Percentiles rank a stretch among this genome's conserved stretches.
phyloP scores from a whole-genome alignment of 768 basidiomycete genomes.

The Mrakia blollopis region DNA sequence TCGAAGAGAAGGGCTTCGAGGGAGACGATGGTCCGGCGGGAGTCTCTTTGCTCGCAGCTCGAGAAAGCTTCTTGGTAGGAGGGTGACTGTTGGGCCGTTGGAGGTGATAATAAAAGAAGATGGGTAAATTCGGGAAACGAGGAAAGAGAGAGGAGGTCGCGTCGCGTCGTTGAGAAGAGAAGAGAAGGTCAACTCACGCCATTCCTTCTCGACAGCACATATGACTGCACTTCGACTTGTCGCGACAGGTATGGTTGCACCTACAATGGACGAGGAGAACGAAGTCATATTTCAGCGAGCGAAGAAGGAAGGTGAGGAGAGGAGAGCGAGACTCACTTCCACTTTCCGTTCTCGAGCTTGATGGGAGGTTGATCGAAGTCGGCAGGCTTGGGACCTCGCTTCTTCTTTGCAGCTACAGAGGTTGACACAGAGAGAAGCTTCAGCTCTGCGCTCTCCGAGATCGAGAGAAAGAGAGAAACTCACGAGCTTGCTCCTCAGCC shows the following conservation, averaged over 20 bases:
- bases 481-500: not conserved
- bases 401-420: not conserved
- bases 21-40: not conserved
- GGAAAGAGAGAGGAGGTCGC: not conserved
- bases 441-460: not conserved
- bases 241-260: slow-evolving; percentile 18
- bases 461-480: not conserved
- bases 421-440: not conserved
- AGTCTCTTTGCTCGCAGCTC: not conserved
- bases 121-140: not conserved
- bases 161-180: not conserved
- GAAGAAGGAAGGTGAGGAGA: too few species aligned
- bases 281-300: too few species aligned
- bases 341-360: slow-evolving; percentile 11
- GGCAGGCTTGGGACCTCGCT: not conserved
- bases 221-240: slow-evolving; percentile 20
- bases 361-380: not conserved
- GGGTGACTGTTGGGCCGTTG: not conserved
- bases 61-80: not conserved
- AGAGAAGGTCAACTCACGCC: not conserved
- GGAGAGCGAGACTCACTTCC: slow-evolving; percentile 2
- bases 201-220: slow-evolving; percentile 12
- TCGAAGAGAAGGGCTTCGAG: not conserved
- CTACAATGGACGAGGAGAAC: not conserved
- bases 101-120: too few species aligned